A percentile compares a stretch with the other conserved stretches of the same genome.
These are phyloP conservation scores for Metschnikowia peoriensis DNA, from an alignment of 805 yeast genomes.

Conservation along the genomic window DNA sequence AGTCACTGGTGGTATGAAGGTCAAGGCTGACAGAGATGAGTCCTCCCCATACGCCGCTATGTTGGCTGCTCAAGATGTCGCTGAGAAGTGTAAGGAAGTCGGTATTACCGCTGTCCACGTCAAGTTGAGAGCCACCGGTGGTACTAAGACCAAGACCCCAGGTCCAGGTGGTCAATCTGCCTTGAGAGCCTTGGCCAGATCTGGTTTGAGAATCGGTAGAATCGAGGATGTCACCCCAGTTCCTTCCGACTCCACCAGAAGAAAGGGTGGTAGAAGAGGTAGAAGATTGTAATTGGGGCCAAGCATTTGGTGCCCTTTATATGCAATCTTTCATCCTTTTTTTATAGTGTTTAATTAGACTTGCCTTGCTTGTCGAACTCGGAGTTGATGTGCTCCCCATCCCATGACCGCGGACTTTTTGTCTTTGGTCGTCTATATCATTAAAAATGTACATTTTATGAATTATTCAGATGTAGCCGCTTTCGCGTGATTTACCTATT, in stretches of 20 bases:
- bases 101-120: conserved; percentile 99
- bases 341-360: conserved; percentile 14
- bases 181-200: conserved; percentile 98
- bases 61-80: conserved; percentile 99
- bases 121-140: conserved; percentile 99
- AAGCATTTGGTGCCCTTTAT: neutral
- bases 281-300: conserved; percentile 74
- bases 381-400: conserved; percentile 14
- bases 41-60: conserved; percentile 99
- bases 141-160: conserved; percentile 99
- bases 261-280: conserved; percentile 99
- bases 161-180: conserved; percentile 99
- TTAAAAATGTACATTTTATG: conserved; percentile 15
- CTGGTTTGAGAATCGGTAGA: conserved; percentile 99
- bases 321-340: conserved; percentile 6
- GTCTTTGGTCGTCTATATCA: conserved; percentile 11
- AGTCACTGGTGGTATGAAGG: conserved; percentile 99
- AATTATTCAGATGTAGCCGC: neutral
- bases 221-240: conserved; percentile 99
- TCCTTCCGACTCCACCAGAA: conserved; percentile 99
- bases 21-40: conserved; percentile 99
- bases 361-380: neutral
- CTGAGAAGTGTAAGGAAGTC: conserved; percentile 98
- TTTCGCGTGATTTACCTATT: too few species aligned
- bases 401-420: neutral